Evolutionary conservation across 1,139 yeast genomes (phyloP).

Genomic region (Zygosaccharomyces pseudobailii): DNA sequence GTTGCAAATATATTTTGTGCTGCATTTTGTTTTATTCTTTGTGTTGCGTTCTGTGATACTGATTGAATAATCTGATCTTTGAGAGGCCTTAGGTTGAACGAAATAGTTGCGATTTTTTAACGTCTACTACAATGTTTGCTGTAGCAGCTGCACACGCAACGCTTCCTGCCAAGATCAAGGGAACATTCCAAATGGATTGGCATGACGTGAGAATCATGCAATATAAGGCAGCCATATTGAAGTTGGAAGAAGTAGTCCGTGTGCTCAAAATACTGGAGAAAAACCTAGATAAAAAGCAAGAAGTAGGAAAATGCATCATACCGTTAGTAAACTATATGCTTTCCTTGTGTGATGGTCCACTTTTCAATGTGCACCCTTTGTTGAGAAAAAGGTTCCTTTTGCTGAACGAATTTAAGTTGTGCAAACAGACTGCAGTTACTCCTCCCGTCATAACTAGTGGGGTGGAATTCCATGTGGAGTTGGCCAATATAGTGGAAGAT

Average conservation of each 20-base stretch:
- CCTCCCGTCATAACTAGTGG: constrained; percentile 14
- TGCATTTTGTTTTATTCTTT: background rate
- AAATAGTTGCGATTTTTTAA: background rate
- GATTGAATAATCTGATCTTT: too few relatives aligned
- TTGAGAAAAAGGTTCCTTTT: constrained; percentile 26
- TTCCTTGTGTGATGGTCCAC: constrained; percentile 28
- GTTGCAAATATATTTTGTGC: background rate
- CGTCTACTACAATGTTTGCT: constrained; percentile 22
- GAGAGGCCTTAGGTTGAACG: too few relatives aligned
- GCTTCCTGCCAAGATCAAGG: constrained; percentile 13
- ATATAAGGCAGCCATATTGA: constrained; percentile 25
- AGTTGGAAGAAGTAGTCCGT: constrained; percentile 23
- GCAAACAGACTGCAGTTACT: constrained; percentile 21
- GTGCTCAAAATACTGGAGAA: constrained; percentile 22
- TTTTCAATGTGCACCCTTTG: constrained; percentile 26
- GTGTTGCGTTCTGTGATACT: too few relatives aligned
- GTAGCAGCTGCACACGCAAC: constrained; percentile 31
- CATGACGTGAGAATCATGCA: constrained; percentile 30
- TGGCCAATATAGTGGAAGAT: constrained; percentile 15
- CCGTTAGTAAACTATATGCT: constrained; percentile 30
- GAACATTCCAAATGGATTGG: constrained; percentile 22
- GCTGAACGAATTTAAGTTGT: constrained; percentile 23
- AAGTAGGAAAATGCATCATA: constrained; percentile 20
- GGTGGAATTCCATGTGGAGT: constrained; percentile 14
- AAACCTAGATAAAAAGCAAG: constrained; percentile 18